phyloP scores from a whole-genome alignment of 2,329 filamentous ascomycete genomes.

The Exutisphaerella laricina region DNA sequence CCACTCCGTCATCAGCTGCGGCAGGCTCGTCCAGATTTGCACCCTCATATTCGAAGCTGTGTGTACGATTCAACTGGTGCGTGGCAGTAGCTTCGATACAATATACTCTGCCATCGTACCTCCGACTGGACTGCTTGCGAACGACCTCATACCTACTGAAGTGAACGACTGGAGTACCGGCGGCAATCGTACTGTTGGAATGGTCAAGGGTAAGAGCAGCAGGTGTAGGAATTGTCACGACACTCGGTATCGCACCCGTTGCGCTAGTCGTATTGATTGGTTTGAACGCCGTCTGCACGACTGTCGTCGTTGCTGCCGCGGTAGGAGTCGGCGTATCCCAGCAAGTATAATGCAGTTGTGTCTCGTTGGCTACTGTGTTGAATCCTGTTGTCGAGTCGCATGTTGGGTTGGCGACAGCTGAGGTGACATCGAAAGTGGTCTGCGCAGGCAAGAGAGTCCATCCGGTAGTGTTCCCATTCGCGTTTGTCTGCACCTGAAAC shows the following conservation, averaged over 20 bases:
- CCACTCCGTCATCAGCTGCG: conserved; percentile 24
- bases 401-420: conserved; percentile 25
- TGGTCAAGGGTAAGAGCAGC: conserved; percentile 26
- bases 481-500: conserved; percentile 26
- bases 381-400: conserved; percentile 23
- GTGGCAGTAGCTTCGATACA: conserved; percentile 33
- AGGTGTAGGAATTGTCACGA: conserved; percentile 27
- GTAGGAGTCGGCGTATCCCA: conserved; percentile 26
- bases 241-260: conserved; percentile 26
- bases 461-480: conserved; percentile 26
- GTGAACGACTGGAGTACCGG: conserved; percentile 39
- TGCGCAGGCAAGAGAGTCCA: conserved; percentile 30
- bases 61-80: conserved; percentile 33
- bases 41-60: conserved; percentile 36
- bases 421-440: conserved; percentile 31
- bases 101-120: conserved; percentile 26
- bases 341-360: conserved; percentile 21
- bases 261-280: conserved; percentile 26
- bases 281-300: conserved; percentile 29
- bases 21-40: conserved; percentile 29
- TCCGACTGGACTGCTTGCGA: conserved; percentile 24
- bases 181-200: conserved; percentile 18
- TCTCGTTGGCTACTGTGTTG: conserved; percentile 18
- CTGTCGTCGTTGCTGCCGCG: conserved; percentile 28
- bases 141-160: conserved; percentile 43